Base-by-base conservation (phyloP, 1,284 basidiomycete genomes). In the Rhodotorula sp. region DNA sequence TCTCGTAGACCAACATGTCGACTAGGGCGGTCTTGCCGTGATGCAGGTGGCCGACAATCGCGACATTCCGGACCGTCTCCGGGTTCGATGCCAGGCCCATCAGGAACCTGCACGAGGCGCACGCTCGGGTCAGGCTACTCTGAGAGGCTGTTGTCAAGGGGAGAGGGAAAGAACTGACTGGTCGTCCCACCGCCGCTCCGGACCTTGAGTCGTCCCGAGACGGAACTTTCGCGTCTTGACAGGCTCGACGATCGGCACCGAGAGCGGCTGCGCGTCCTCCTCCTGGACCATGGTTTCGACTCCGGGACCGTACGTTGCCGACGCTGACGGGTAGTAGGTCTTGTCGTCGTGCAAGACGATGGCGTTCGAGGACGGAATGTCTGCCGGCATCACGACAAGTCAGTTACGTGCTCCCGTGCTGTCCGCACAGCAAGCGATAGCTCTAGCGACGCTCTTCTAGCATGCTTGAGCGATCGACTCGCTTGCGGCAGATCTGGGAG, bases 281-380 rank as follows among this genome's bases (percentile, higher is more conserved):
- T 99, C 97, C 81, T 99, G 95, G 2, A 99, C 97, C 78, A 99
- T 83, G 1, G 95, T 91, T 83, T 99, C 95, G 31, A 99, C 95
- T 69, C 90, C 95, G 59, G 88, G 85, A 14, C 95, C 97, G 80
- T 99, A 99, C 1, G 95, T 88, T 62, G 98, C 93, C 66, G 86
- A 85, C 0, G 97, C 97, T 18, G 90, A 90, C 14, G 93, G 93
- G 80, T 99, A 99, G 83, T 99, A 99, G 81, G 94, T 91, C 82
- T 99, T 99, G 84, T 99, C 92, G 81, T 99, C 97, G 79, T 99
- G 95, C 21, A 76, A 62, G 50, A 77, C 64, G 61, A 74, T 65
- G 18, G 76, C 72, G 65, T 76, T 76, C 14, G 68, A 65, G 2
- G 72, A 26, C 5, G 75, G 75, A 2, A 74, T 10, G 54, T 72